Evolutionary conservation across 2,329 filamentous ascomycete genomes (phyloP), one percentile per base, ranked within the genome.

Genomic region (Gyromitra esculenta): DNA sequence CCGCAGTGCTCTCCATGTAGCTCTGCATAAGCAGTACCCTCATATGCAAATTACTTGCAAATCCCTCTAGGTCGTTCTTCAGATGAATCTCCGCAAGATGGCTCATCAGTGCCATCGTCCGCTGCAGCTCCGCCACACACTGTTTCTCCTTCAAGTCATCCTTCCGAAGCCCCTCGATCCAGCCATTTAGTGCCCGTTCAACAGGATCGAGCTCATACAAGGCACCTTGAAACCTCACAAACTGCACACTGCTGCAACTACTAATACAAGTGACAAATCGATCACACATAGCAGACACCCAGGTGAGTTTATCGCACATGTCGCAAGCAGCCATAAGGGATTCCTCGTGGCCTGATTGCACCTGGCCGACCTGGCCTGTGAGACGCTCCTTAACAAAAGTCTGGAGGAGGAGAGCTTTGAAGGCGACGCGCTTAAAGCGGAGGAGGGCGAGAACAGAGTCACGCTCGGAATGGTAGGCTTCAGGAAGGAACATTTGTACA

Each of bases 121-220:
- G 89, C 81, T 95, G 91, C 48, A 98, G 86, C 82, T 97, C 93
- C 31, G 89, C 89, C 0, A 92, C 90, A 81, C 94, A 94, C 81
- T 93, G 91, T 82, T 91, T 89, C 84, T 95, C 92, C 83, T 94
- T 94, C 63, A 98, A 85, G 72, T 97, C 94, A 80, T 97, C 94
- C 67, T 90, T 90, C 79, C 93, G 91, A 70, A 97, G 83, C 5
- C 89, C 89, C 79, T 97, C 94, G 73, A 98, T 92, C 89, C 94
- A 97, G 71, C 88, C 88, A 81, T 97, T 97, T 64, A 98, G 85
- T 0, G 92, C 92, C 73, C 94, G 89, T 84, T 99, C 96, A 9
- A 98, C 93, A 0, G 94, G 93, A 82, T 97, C 93, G 65, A 98
- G 86, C 83, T 98, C 96, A 80, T 93, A 92, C 74, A 96, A 84